Base-by-base conservation (phyloP, 768 basidiomycete species). In the Boletus subcaerulescens region DNA sequence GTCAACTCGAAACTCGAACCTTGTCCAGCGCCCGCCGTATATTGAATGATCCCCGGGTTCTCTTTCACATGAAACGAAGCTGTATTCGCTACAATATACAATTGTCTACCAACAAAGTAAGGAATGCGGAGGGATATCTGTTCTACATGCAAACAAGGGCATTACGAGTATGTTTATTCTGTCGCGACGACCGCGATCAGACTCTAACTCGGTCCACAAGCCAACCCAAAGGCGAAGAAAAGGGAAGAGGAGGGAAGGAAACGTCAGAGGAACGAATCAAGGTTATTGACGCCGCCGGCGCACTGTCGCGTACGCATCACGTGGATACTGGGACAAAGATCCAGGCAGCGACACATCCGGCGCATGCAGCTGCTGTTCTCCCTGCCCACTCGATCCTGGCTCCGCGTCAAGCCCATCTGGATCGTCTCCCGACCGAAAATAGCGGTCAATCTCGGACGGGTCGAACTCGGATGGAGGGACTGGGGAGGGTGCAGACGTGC, bases 381-480 rank as follows among this genome's bases (percentile, higher is more conserved):
- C 54, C n/a, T 44, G 32, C 26, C 12, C 44, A 22, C 36, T 49
- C 33, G 53, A 36, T 9, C n/a, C 49, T 43, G 35, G 39, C 3
- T 61, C 56, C 20, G 33, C 52, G 10, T 12, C 26, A 3, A 46
- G 13, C 10, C 26, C 29, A n/a, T 56, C 50, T n/a, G 48, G 48
- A 22, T 63, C 67, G n/a, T 69, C 67, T 7, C 60, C 55, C 36
- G 70, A 61, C 48, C 81, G 79, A 69, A 91, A 91, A 71, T 91
- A 91, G 46, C 78, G 77, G 56, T 90, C 89, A 74, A 90, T 84
- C 64, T 91, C 89, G 12, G 80, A 80, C 39, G 74, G 80, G 57
- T 88, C 86, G 56, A 89, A 89, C 43, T 83, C 82, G 38, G 77
- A 78, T n/a, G 72, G 70, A 17, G 74, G 74, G 52, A 70, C 51